Evolutionary conservation across 2,329 filamentous ascomycete genomes (phyloP).

Genomic region (Sarocladium brachiariae): DNA sequence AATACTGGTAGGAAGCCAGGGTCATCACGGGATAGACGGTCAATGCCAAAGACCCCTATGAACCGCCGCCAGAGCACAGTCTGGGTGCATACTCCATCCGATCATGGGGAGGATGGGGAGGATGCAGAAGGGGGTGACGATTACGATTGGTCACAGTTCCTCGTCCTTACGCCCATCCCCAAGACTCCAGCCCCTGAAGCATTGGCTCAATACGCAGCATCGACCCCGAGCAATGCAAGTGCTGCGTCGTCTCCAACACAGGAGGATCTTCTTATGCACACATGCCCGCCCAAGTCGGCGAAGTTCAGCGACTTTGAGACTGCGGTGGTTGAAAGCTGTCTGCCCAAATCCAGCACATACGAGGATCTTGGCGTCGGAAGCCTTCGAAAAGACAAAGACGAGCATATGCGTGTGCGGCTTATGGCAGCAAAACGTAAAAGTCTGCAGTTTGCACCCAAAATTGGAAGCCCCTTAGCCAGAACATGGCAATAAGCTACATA

Average conservation of each 20-base stretch:
- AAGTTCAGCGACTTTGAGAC: slow-evolving; percentile 15
- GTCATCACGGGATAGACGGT: slow-evolving; percentile 18
- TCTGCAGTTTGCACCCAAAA: slow-evolving; percentile 67
- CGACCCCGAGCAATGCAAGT: slow-evolving; percentile 34
- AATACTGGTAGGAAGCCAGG: slow-evolving; percentile 27
- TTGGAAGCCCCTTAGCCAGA: slow-evolving; percentile 63
- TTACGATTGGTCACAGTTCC: slow-evolving; percentile 33
- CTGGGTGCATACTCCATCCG: slow-evolving; percentile 50
- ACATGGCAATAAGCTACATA: slow-evolving; percentile 44
- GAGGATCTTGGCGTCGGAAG: slow-evolving; percentile 36
- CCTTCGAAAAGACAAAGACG: slow-evolving; percentile 44
- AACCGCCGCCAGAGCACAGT: slow-evolving; percentile 47
- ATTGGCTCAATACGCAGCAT: slow-evolving; percentile 44
- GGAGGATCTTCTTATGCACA: slow-evolving; percentile 38
- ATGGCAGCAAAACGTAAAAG: slow-evolving; percentile 71
- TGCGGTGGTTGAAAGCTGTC: not conserved
- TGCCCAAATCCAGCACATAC: slow-evolving; percentile 12
- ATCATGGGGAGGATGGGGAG: slow-evolving; percentile 29
- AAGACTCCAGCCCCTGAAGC: slow-evolving; percentile 52
- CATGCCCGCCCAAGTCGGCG: slow-evolving; percentile 47
- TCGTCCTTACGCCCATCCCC: slow-evolving; percentile 47
- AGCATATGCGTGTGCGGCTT: slow-evolving; percentile 53
- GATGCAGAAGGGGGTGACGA: slow-evolving; percentile 31
- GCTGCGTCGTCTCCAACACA: slow-evolving; percentile 24
- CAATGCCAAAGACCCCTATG: slow-evolving; percentile 39